Evolutionary conservation across 2,329 filamentous ascomycete species (phyloP), one percentile per base, ranked within the genome.

Genomic region (Zymoseptoria ardabiliae): DNA sequence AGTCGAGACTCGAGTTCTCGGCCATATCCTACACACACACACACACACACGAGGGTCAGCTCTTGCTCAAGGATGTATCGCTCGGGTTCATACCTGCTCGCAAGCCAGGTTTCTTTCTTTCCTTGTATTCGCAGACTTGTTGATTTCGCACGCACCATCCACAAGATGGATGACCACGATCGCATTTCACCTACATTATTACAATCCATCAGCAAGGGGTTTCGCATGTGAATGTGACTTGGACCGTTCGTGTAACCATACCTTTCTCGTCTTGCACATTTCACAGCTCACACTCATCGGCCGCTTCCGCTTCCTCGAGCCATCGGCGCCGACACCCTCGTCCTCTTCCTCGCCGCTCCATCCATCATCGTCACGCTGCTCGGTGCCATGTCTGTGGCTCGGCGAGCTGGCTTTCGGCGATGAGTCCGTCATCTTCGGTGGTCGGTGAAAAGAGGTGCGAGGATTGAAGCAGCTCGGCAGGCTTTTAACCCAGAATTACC

Each of bases 201-300:
- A 45, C 17, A 22, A 2, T 19, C n/a, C 30, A 5, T 45, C 35
- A 45, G 35, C 35, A 45, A 45, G 17, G 35, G 35, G 6, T 45
- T 45, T 45, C 8, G 35, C 35, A 45, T 45, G 35, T 45, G 35
- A 45, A 45, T n/a, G 35, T 13, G 35, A 45, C 35, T n/a, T 45
- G 35, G 13, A 13, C n/a, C 35, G 11, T 45, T 17, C 35, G 56
- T 35, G 23, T 55, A 22, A 55, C 48, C 64, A 75, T 56, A 90
- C 88, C 80, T 92, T 93, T 77, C 89, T 80, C 73, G 89, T 85
- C 75, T 92, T 91, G 78, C 89, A 91, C 55, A 89, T 80, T 75
- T 92, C 89, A 70, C 89, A 83, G 68, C 78, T 81, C 35, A 83
- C 81, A 54, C 67, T 64, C 63, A 67, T 65, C 54, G 68, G 69